Evolutionary conservation across 768 basidiomycete species (phyloP).

Genomic region (Lactarius indigo): DNA sequence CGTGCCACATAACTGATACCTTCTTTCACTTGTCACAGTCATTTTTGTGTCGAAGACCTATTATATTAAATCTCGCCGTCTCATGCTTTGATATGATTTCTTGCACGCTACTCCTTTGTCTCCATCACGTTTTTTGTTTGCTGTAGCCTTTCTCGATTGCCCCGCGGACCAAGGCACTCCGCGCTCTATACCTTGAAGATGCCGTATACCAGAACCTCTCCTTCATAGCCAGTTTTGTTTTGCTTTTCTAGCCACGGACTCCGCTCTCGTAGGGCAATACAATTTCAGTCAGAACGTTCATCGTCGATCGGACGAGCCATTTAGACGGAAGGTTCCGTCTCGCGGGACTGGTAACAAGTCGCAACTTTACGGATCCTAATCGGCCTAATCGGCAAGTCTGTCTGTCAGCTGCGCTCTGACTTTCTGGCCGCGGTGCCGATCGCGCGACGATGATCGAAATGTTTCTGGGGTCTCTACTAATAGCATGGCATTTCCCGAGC

Average conservation of each 20-base stretch:
- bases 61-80: constrained; percentile 22
- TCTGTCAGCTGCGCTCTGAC: constrained; percentile 14
- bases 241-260: constrained; percentile 14
- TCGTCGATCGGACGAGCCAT: constrained; percentile 22
- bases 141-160: constrained; percentile 21
- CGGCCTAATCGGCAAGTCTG: constrained; percentile 23
- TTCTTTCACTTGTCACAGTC: constrained; percentile 20
- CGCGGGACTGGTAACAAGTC: constrained; percentile 17
- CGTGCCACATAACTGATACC: constrained; percentile 19
- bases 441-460: constrained; percentile 24
- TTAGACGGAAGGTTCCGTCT: constrained; percentile 23
- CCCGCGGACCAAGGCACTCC: constrained; percentile 22
- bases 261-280: constrained; percentile 17
- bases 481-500: constrained; percentile 13
- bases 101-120: constrained; percentile 22
- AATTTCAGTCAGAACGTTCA: constrained; percentile 11
- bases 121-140: constrained; percentile 21
- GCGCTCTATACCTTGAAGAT: constrained; percentile 25
- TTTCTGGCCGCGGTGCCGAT: constrained; percentile 24
- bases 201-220: constrained; percentile 23
- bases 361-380: constrained; percentile 25
- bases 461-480: constrained; percentile 16
- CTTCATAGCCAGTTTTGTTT: constrained; percentile 14
- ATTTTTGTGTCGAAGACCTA: constrained; percentile 20
- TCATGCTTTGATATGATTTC: constrained; percentile 26